Percentiles rank a stretch among this genome's conserved stretches.
Evolutionary conservation across 2,329 filamentous ascomycete genomes (phyloP).

Genomic region (Aspergillus ochraceus): DNA sequence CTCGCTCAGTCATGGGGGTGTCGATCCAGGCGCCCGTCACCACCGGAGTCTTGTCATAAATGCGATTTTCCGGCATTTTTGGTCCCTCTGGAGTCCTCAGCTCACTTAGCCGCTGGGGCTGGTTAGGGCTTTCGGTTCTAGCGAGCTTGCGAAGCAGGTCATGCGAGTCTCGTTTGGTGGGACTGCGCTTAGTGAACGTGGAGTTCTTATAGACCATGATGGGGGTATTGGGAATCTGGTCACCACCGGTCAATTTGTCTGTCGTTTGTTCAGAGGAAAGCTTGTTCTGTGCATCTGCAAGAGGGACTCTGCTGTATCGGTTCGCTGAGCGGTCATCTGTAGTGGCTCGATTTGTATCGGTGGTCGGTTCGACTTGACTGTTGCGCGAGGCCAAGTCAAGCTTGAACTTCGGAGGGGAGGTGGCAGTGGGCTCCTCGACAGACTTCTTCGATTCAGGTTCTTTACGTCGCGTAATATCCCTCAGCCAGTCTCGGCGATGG

Average conservation of each 20-base stretch:
- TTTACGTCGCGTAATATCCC: constrained; percentile 28
- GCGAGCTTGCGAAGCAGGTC: constrained; percentile 46
- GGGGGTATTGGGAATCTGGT: constrained; percentile 40
- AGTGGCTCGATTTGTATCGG: constrained; percentile 20
- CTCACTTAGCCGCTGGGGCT: constrained; percentile 28
- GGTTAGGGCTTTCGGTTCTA: constrained; percentile 36
- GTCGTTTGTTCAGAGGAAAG: constrained; percentile 15
- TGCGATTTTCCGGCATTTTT: constrained; percentile 30
- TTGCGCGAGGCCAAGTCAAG: constrained; percentile 29
- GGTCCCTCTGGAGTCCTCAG: constrained; percentile 34
- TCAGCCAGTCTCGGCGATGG: constrained; percentile 37
- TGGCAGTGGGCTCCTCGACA: constrained; percentile 17
- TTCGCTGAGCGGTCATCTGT: constrained; percentile 23
- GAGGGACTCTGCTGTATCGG: constrained; percentile 11
- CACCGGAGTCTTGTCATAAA: constrained; percentile 46
- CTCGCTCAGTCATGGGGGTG: constrained; percentile 45
- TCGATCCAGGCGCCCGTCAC: constrained; percentile 50
- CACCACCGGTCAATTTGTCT: constrained; percentile 21
- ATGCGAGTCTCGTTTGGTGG: constrained; percentile 37
- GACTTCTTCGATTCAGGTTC: constrained; percentile 17
- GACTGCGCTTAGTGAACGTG: constrained; percentile 29
- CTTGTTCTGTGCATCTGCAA: constrained; percentile 15
- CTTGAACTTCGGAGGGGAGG: constrained; percentile 23
- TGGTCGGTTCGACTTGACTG: constrained; percentile 26
- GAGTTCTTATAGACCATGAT: constrained; percentile 38